A percentile compares a stretch with the other conserved stretches of the same genome.
These are phyloP conservation scores for Collybiopsis confluens DNA, from an alignment of 768 basidiomycete species.

Conservation along the genomic window DNA sequence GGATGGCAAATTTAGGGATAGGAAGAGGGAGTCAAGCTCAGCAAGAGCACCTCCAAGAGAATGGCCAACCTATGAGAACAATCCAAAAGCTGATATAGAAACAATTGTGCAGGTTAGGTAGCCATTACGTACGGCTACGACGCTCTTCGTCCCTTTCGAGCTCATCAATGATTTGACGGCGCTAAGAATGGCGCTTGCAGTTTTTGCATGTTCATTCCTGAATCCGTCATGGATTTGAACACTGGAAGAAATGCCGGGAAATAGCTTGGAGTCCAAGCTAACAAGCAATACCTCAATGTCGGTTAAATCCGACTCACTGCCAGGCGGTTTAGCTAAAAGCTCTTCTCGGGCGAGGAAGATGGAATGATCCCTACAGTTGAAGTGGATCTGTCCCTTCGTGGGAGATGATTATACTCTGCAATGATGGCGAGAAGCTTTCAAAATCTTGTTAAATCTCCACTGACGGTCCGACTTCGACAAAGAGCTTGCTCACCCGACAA, in stretches of 20 bases:
- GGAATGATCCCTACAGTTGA: slow-evolving; percentile 24
- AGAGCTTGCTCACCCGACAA: background rate
- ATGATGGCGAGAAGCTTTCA: slow-evolving; percentile 35
- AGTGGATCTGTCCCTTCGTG: slow-evolving; percentile 43
- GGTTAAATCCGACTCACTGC: slow-evolving; percentile 35
- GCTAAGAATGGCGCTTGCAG: slow-evolving; percentile 23
- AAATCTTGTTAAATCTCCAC: slow-evolving; percentile 23
- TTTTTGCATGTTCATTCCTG: slow-evolving; percentile 31
- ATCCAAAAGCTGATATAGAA: background rate
- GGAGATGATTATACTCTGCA: slow-evolving; percentile 37
- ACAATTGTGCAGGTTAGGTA: background rate
- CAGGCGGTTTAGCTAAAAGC: no score
- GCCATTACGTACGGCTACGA: slow-evolving; percentile 23
- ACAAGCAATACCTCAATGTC: slow-evolving; percentile 28
- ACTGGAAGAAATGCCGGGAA: slow-evolving; percentile 33
- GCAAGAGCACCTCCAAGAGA: slow-evolving; percentile 31
- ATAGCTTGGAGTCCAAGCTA: slow-evolving; percentile 30
- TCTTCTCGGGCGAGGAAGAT: background rate
- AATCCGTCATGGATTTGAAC: slow-evolving; percentile 41
- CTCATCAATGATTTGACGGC: slow-evolving; percentile 27
- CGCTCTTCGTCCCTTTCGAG: slow-evolving; percentile 22
- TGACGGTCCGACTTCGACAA: background rate
- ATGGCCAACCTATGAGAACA: slow-evolving; percentile 21
- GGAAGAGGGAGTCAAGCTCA: slow-evolving; percentile 28
- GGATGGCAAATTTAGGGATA: slow-evolving; percentile 26